Conservation (phyloP, 352 stramenopile species). For the Pythium folliculosum region DNA sequence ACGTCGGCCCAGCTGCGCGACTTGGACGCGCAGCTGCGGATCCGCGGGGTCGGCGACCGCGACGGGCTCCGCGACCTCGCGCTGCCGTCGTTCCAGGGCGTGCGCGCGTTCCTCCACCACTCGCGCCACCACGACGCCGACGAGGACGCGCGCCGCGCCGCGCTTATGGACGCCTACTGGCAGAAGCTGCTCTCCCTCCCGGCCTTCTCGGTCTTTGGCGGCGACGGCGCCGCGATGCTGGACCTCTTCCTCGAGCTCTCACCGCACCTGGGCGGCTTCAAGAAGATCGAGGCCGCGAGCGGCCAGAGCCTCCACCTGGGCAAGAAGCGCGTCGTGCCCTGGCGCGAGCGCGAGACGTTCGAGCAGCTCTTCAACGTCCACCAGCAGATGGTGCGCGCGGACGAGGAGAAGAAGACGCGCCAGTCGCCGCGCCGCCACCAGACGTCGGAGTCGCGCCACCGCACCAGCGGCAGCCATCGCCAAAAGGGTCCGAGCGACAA, state of each 20-base stretch:
- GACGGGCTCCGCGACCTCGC: slow-evolving; percentile 46
- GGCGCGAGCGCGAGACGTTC: slow-evolving; percentile 51
- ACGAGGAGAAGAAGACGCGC: slow-evolving; percentile 23
- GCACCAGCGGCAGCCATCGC: neutral
- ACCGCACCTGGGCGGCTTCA: slow-evolving; percentile 47
- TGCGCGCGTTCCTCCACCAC: slow-evolving; percentile 34
- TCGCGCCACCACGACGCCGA: slow-evolving; percentile 27
- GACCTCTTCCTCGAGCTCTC: slow-evolving; percentile 73
- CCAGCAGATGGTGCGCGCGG: slow-evolving; percentile 35
- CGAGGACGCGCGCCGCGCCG: slow-evolving; percentile 44
- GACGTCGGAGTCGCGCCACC: no score
- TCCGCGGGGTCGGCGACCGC: slow-evolving; percentile 39
- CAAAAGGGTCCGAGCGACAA: neutral
- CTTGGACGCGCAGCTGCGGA: slow-evolving; percentile 54
- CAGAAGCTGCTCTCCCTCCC: slow-evolving; percentile 52
- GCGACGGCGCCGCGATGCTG: slow-evolving; percentile 56
- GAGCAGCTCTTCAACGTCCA: slow-evolving; percentile 56
- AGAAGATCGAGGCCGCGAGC: slow-evolving; percentile 46
- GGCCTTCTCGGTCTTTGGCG: slow-evolving; percentile 57
- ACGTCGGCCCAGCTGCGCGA: slow-evolving; percentile 45
- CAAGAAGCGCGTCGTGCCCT: slow-evolving; percentile 51
- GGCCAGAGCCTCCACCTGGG: slow-evolving; percentile 53
- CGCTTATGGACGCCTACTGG: slow-evolving; percentile 48
- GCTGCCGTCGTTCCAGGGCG: slow-evolving; percentile 41
- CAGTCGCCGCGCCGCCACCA: slow-evolving; percentile 4